Base-by-base conservation (phyloP, 305 asterid species). In the Galium porrigens region DNA sequence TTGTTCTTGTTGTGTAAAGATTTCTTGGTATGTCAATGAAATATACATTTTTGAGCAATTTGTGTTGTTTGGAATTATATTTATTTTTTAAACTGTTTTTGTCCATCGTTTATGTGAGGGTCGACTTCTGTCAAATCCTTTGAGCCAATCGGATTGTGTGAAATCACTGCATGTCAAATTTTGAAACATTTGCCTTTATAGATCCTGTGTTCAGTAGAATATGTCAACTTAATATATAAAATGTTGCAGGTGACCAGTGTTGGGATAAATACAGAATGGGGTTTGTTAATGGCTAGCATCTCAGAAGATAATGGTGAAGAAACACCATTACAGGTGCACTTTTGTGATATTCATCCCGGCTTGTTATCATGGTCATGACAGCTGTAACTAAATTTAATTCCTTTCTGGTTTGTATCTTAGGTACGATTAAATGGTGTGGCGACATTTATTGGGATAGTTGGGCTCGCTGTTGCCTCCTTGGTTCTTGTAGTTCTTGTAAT, bases 301-400 rank as follows among this genome's bases (percentile, higher is more conserved):
- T 84, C 96, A 11, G 98, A 92, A 76, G 99, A 92, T 78, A 92
- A 85, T 77, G 95, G 94, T 65, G 99, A 92, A 85, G 99, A 92
- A 79, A 92, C 99, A 68, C 95, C 99, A 41, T 74, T 92, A 80
- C 99, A 92, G 96, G 99, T 92, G 68, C 33, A 62, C 64, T 58
- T 48, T 25, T 62, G 66, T 18, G 58, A 67, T 58, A 17, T 63
- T 66, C 39, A 49, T n/a, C 66, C 56, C 6, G 25, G 53, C n/a
- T 51, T 60, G 18, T 22, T 54, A 27, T 27, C 30, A 27, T 27
- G 15, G 37, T 15, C 6, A 48, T 65, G 53, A 6, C 61, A 30
- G 34, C 39, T 29, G 8, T 14, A 14, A 41, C 51, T 61, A 20
- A 34, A 22, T 52, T 37, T 51, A 25, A 8, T 15, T 76, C 64